These are phyloP conservation scores for Alternaria postmessia DNA, from an alignment of 2,329 filamentous ascomycete species.

Conservation along the genomic window DNA sequence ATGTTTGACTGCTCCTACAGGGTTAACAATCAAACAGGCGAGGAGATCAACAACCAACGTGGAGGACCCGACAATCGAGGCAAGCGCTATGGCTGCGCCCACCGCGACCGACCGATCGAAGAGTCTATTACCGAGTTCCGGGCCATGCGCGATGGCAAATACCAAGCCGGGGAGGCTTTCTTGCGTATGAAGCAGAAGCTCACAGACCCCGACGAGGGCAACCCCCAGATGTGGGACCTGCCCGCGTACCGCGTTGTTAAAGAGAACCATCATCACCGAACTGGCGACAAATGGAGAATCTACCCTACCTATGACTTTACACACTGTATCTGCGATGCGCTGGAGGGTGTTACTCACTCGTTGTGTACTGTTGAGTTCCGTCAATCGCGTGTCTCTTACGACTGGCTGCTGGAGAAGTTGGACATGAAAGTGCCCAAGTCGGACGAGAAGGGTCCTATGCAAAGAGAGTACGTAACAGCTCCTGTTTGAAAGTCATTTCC, in stretches of 20 bases:
- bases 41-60: constrained; percentile 85
- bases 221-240: constrained; percentile 97
- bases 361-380: constrained; percentile 95
- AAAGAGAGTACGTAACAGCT: constrained; percentile 71
- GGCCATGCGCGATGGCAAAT: constrained; percentile 90
- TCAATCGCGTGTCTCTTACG: constrained; percentile 83
- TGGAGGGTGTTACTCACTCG: constrained; percentile 90
- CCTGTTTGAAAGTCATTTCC: not conserved
- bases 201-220: constrained; percentile 69
- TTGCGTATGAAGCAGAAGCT: constrained; percentile 92
- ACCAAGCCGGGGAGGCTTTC: constrained; percentile 82
- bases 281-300: constrained; percentile 85
- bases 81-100: constrained; percentile 79
- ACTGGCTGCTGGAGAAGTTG: constrained; percentile 84
- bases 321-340: constrained; percentile 89
- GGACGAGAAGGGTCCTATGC: constrained; percentile 73
- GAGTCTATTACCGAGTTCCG: constrained; percentile 84
- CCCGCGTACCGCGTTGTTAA: constrained; percentile 87
- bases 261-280: constrained; percentile 77
- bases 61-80: constrained; percentile 75
- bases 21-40: constrained; percentile 59
- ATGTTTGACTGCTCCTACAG: no score
- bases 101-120: constrained; percentile 77
- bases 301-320: constrained; percentile 96
- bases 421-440: constrained; percentile 76